phyloP scores from a whole-genome alignment of 192 early-diverging fungal species.

The Backusella tuberculispora region DNA sequence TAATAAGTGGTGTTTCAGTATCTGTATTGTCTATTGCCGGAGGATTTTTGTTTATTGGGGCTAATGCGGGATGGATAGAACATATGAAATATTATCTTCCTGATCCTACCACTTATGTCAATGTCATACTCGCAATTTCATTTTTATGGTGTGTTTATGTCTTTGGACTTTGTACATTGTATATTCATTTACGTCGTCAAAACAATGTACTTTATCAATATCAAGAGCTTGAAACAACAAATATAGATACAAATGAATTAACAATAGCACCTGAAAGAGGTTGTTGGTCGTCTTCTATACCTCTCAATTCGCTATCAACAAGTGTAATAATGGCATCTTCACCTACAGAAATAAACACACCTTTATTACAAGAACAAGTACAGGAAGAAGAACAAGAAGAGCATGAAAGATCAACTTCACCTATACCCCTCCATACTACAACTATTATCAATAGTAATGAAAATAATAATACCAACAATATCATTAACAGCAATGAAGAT shows the following conservation, averaged over 20 bases:
- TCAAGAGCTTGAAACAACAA: not conserved
- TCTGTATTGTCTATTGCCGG: slow-evolving; percentile 41
- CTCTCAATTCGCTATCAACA: not conserved
- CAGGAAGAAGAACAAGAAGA: not conserved
- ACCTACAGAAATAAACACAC: not conserved
- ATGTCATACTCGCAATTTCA: slow-evolving; percentile 42
- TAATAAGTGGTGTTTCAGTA: slow-evolving; percentile 45
- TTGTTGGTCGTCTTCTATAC: not conserved
- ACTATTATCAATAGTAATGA: not conserved
- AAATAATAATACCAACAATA: not conserved
- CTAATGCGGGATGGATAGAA: slow-evolving; percentile 45
- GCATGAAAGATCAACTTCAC: not conserved
- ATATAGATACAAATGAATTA: not conserved
- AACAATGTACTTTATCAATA: slow-evolving; percentile 14
- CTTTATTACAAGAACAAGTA: not conserved
- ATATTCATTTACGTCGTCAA: not conserved
- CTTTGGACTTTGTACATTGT: slow-evolving; percentile 21
- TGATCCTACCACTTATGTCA: slow-evolving; percentile 48
- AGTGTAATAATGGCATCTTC: not conserved
- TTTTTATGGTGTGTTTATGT: slow-evolving; percentile 43
- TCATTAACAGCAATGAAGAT: not conserved
- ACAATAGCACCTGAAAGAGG: not conserved
- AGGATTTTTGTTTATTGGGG: slow-evolving; percentile 45
- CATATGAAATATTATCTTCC: slow-evolving; percentile 39
- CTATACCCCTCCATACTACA: not conserved